Evolutionary conservation across 2,329 filamentous ascomycete species (phyloP).

Genomic region (Scedosporium apiospermum): DNA sequence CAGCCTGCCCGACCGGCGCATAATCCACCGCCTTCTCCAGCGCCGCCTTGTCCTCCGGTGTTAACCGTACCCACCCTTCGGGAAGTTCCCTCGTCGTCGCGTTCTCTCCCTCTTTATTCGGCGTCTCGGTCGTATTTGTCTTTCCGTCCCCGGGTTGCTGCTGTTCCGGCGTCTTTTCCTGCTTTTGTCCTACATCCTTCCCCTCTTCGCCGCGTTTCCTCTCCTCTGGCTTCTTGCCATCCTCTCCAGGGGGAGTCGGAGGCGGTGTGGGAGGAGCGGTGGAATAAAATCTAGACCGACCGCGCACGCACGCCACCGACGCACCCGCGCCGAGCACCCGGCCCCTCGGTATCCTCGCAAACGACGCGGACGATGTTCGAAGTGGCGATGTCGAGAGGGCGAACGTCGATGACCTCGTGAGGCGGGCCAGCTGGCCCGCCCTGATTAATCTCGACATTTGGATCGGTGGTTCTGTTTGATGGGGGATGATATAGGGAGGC

Average conservation of each 20-base stretch:
- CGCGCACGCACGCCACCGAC: conserved; percentile 12
- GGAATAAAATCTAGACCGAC: conserved; percentile 27
- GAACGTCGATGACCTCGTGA: conserved; percentile 47
- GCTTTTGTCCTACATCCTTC: conserved; percentile 20
- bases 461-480: not conserved
- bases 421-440: conserved; percentile 55
- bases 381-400: conserved; percentile 28
- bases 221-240: conserved; percentile 11
- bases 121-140: conserved; percentile 15
- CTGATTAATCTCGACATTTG: conserved; percentile 58
- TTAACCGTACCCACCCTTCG: conserved; percentile 37
- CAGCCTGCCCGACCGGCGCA: conserved; percentile 53
- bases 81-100: conserved; percentile 14
- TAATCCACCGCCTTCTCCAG: conserved; percentile 52
- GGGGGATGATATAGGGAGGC: not conserved
- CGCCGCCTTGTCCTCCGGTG: conserved; percentile 35
- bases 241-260: conserved; percentile 24
- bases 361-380: conserved; percentile 23
- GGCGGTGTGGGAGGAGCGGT: conserved; percentile 20
- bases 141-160: conserved; percentile 11
- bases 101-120: conserved; percentile 15
- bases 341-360: conserved; percentile 23
- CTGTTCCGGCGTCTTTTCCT: conserved; percentile 7
- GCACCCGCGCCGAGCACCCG: conserved; percentile 20
- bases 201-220: conserved; percentile 40